Base-by-base conservation (phyloP, 1,284 basidiomycete species). In the Waitea zeae region DNA sequence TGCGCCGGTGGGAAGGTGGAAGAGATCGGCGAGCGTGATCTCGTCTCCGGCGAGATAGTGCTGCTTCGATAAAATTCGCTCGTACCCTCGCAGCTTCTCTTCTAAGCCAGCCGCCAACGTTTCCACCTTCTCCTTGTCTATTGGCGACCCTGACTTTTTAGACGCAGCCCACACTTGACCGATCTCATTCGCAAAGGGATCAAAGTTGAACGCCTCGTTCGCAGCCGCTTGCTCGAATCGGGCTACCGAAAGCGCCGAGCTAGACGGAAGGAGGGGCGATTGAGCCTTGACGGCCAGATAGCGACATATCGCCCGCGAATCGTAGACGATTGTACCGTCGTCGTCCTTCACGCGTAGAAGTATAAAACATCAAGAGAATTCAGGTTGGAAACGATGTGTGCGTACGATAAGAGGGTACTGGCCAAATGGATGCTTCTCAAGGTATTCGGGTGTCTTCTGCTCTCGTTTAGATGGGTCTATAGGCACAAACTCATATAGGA, bases 11-110 rank as follows among this genome's bases (percentile, higher is more conserved):
- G 71, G 64, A 2, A 74, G 49, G 41, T 74, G 67, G 51, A 61
- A 70, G 6, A 75, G 46, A 43, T 75, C 71, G 1, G 61, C 67
- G 13, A 74, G 50, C 4, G 65, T 65, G 11, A 69, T 20, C 31
- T 53, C n/a, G 39, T 70, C 48, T 2, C 67, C 68, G 18, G 58
- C 64, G n/a, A 70, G 41, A 41, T 63, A 71, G 40, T 58, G 62
- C 37, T 64, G 58, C 48, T 65, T 70, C 33, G 52, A 45, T 17
- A 74, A 49, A 34, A 74, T 62, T 3, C 37, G 41, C 39, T 73
- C 66, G 44, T 71, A 71, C 1, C 49, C 66, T 20, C 62, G 51
- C 18, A 73, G 51, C 38, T 59, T 63, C 5, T 32, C 39, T 3
- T 53, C 45, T 5, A 70, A 49, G 0, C 37, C 43, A 0, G 34